phyloP scores from a whole-genome alignment of 768 basidiomycete species.

The Auricularia cornea region DNA sequence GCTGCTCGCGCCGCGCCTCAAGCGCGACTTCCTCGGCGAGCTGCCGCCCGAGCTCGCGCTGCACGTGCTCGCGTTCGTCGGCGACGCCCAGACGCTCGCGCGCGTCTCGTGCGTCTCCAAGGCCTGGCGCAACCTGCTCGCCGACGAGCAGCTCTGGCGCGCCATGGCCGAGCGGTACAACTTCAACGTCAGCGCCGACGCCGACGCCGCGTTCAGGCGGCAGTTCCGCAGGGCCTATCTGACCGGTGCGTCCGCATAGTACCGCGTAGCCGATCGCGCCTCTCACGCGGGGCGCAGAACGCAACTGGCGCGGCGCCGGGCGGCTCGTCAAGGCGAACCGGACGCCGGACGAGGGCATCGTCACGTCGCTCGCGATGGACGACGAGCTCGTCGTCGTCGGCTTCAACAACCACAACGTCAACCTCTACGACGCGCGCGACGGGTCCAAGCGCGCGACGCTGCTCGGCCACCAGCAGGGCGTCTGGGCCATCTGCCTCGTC shows the following conservation, averaged over 20 bases:
- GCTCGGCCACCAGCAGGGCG: slow-evolving; percentile 79
- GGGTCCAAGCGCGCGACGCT: slow-evolving; percentile 73
- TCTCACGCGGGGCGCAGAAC: background rate
- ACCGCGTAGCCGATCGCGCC: background rate
- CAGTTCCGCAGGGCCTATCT: background rate
- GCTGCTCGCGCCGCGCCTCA: slow-evolving; percentile 55
- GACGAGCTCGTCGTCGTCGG: slow-evolving; percentile 79
- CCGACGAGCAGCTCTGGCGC: slow-evolving; percentile 78
- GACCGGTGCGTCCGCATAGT: background rate
- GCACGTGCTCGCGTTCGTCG: slow-evolving; percentile 66
- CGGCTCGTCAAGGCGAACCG: background rate
- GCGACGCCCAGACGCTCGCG: slow-evolving; percentile 63
- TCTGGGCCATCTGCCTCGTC: slow-evolving; percentile 84
- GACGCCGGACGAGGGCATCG: slow-evolving; percentile 49
- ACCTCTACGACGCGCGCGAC: slow-evolving; percentile 72
- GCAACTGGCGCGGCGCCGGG: background rate
- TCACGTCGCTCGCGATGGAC: slow-evolving; percentile 84
- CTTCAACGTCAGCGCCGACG: slow-evolving; percentile 21
- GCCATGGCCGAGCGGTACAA: slow-evolving; percentile 55
- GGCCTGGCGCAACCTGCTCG: slow-evolving; percentile 59
- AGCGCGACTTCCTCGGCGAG: slow-evolving; percentile 47
- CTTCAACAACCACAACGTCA: slow-evolving; percentile 76
- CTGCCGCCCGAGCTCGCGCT: slow-evolving; percentile 65
- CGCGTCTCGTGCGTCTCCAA: slow-evolving; percentile 62
- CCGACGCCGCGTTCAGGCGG: background rate